phyloP scores from a whole-genome alignment of 1,139 yeast genomes.

The Geotrichum reessii region DNA sequence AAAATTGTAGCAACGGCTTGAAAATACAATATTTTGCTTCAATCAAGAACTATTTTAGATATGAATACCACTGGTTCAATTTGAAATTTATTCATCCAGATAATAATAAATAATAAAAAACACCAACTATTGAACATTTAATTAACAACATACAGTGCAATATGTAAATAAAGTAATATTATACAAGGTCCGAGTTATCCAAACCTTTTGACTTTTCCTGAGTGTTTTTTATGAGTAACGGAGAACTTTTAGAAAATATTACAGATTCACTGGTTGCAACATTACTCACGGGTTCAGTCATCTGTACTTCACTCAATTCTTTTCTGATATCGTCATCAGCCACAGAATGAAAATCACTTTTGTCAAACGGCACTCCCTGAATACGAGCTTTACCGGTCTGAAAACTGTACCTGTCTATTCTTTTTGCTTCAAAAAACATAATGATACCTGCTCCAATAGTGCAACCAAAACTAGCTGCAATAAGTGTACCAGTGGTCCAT shows the following conservation, averaged over 20 bases:
- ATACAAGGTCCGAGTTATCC: background rate
- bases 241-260: no score
- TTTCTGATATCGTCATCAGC: background rate
- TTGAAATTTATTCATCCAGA: background rate
- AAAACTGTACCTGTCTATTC: conserved; percentile 13
- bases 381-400: conserved; percentile 13
- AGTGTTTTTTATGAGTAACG: background rate
- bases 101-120: background rate
- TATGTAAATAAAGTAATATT: background rate
- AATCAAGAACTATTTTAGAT: no score
- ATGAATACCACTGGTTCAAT: no score
- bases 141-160: background rate
- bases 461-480: conserved; percentile 22
- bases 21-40: no score
- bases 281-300: background rate
- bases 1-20: no score
- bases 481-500: conserved; percentile 24
- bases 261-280: background rate
- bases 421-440: conserved; percentile 17
- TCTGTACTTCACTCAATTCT: background rate
- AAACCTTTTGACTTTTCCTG: background rate
- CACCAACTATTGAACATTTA: background rate
- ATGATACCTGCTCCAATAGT: conserved; percentile 18
- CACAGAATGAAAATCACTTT: background rate
- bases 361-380: conserved; percentile 11